Percentiles rank a stretch among this genome's conserved stretches.
phyloP scores from a whole-genome alignment of 2,329 filamentous ascomycete genomes.

The Arachnomyces sp. region DNA sequence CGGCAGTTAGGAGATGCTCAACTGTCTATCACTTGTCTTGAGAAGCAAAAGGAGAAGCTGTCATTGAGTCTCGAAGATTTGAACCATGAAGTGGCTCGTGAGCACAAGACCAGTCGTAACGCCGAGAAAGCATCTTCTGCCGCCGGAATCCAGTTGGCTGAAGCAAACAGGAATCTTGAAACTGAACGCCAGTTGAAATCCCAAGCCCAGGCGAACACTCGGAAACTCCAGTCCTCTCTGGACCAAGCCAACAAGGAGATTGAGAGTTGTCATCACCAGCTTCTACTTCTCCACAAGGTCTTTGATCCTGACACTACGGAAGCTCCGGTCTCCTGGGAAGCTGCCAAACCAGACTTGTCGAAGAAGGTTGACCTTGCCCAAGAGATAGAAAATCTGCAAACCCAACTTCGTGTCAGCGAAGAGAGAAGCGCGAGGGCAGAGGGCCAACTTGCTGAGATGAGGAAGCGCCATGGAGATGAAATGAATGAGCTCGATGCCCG shows the following conservation, averaged over 20 bases:
- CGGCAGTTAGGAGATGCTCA: conserved; percentile 83
- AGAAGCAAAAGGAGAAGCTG: conserved; percentile 92
- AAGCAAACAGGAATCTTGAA: conserved; percentile 81
- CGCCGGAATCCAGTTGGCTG: conserved; percentile 72
- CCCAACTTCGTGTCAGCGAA: conserved; percentile 73
- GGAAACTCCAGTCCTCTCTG: conserved; percentile 68
- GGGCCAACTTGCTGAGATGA: conserved; percentile 67
- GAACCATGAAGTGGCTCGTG: conserved; percentile 81
- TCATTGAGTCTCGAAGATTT: conserved; percentile 81
- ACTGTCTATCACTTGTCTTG: conserved; percentile 68
- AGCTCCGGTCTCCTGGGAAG: conserved; percentile 59
- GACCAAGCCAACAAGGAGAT: conserved; percentile 76
- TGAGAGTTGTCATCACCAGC: conserved; percentile 66
- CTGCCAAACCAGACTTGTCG: conserved; percentile 59
- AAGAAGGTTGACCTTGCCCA: conserved; percentile 67
- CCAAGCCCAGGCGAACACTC: conserved; percentile 78
- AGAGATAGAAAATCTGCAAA: conserved; percentile 80
- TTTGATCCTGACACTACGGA: conserved; percentile 69
- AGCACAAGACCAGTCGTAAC: conserved; percentile 80
- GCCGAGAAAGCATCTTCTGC: conserved; percentile 82
- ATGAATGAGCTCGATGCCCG: conserved; percentile 56
- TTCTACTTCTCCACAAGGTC: conserved; percentile 74
- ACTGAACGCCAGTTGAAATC: conserved; percentile 77
- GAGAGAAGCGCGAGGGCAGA: conserved; percentile 77
- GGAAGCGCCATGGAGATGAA: conserved; percentile 64